A percentile compares a stretch with the other conserved stretches of the same genome.
Conservation (phyloP, 2,329 filamentous ascomycete genomes). For the Neopestalotiopsis rosae region DNA sequence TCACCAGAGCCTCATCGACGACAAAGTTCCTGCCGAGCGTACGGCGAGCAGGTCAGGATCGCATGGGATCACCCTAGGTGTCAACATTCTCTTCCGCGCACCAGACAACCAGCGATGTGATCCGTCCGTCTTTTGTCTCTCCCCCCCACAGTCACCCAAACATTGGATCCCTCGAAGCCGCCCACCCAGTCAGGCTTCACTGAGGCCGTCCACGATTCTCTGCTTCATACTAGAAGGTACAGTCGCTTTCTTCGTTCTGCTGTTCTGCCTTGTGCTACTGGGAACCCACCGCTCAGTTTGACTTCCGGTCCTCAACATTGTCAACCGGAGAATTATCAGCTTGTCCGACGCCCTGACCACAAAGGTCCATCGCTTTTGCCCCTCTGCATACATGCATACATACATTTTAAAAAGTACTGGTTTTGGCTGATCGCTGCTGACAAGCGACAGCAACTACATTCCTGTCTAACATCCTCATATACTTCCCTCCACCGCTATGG, state of each 20-base stretch:
- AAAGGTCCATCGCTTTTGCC: conserved; percentile 1
- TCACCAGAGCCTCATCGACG: not conserved
- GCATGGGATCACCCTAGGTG: conserved; percentile 6
- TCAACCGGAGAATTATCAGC: not conserved
- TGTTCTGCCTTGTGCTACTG: not conserved
- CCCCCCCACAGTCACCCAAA: conserved; percentile 8
- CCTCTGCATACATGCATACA: not conserved
- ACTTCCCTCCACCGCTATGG: conserved; percentile 60
- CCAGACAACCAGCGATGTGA: conserved; percentile 9
- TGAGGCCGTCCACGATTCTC: not conserved
- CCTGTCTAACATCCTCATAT: conserved; percentile 27
- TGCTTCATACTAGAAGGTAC: conserved; percentile 5
- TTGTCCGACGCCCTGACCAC: not conserved
- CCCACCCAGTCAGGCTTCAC: conserved; percentile 5
- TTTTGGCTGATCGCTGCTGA: not conserved
- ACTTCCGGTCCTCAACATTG: not conserved
- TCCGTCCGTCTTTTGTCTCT: conserved; percentile 4
- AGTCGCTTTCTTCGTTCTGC: not conserved
- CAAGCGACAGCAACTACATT: conserved; percentile 1
- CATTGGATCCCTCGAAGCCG: conserved; percentile 5
- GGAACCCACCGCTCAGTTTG: not conserved
- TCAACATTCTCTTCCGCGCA: not conserved
- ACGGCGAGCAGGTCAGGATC: not conserved
- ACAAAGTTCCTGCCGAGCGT: not conserved
- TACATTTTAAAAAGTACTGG: not conserved